Base-by-base conservation (phyloP, 2,329 filamentous ascomycete species). In the Neodidymelliopsis sp. region DNA sequence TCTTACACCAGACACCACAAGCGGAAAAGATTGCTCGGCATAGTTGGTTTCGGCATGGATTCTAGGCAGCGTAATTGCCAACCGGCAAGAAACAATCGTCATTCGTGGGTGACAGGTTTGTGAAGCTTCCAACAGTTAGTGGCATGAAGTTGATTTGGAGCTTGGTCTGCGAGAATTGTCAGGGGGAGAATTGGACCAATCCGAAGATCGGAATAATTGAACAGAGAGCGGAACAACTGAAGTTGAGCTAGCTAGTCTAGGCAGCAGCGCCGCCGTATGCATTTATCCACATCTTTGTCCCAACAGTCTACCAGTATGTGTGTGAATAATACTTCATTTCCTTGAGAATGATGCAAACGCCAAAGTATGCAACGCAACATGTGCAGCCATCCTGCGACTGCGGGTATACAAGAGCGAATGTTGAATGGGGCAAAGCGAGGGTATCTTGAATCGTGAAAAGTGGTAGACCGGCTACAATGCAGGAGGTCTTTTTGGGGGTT, bases 371-470 rank as follows among this genome's bases (percentile, higher is more conserved):
- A 43, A 53, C 42, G 52, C 38, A 50, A 36, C 49, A 46, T 43
- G 42, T 29, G 42, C 41, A 43, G 47, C 46, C 41, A 42, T 25
- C 38, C 44, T 38, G 53, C 31, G 38, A 37, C 51, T 53, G 47
- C 49, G 53, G 48, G 41, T 47, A 45, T 49, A 49, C 49, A 52
- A 46, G 49, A 52, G 49, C 49, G 49, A 52, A 52, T 42, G 49
- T 52, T 37, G 23, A 46, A 52, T n/a, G 42, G 23, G 30, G 37
- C 11, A 42, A 47, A 52, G 41, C 46, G 49, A 60, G 62, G 62
- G 62, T 65, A 65, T 65, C 60, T 52, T 63, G 44, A 63, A 63
- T 61, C 63, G 60, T 62, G 49, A 62, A 59, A 56, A 46, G 30
- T 31, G 40, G 43, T 50, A 56, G 55, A 38, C 49, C 37, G 35